A percentile compares a stretch with the other conserved stretches of the same genome.
phyloP scores from a whole-genome alignment of 495 filamentous ascomycete genomes.

The Penicillium pancosmium region DNA sequence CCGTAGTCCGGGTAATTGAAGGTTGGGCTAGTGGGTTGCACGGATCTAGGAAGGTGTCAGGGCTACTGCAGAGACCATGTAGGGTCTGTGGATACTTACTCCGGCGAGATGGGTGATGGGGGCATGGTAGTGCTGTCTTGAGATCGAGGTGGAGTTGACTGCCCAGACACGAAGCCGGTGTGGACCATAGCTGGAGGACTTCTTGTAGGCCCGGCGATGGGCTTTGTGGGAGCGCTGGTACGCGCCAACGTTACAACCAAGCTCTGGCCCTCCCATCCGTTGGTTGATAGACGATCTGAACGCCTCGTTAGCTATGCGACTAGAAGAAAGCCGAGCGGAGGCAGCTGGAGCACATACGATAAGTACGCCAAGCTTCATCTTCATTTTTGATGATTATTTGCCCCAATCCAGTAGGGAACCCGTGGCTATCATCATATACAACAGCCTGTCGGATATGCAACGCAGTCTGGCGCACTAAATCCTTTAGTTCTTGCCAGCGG shows the following conservation, averaged over 20 bases:
- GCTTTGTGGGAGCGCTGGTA: constrained; percentile 45
- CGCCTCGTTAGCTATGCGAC: constrained; percentile 10
- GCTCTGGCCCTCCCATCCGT: constrained; percentile 50
- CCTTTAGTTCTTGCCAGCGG: constrained; percentile 54
- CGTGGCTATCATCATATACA: constrained; percentile 51
- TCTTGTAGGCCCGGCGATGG: constrained; percentile 49
- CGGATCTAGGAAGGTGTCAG: constrained; percentile 25
- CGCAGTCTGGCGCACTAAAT: constrained; percentile 50
- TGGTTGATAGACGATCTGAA: constrained; percentile 45
- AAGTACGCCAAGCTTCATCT: constrained; percentile 52
- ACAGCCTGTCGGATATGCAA: constrained; percentile 52
- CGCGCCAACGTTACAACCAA: constrained; percentile 49
- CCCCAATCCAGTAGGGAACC: constrained; percentile 48
- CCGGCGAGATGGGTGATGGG: constrained; percentile 42
- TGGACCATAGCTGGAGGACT: constrained; percentile 38
- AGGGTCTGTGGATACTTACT: constrained; percentile 29
- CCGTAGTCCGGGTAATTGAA: constrained; percentile 36
- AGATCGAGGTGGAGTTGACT: constrained; percentile 39
- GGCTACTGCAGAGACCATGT: background rate
- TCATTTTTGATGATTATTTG: constrained; percentile 55
- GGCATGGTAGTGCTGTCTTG: constrained; percentile 36
- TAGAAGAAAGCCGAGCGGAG: background rate
- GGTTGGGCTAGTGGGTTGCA: constrained; percentile 29
- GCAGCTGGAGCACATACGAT: constrained; percentile 33
- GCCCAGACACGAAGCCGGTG: constrained; percentile 33